Conservation (phyloP, 257 asterid species). For the Solanum lycopersicoides region DNA sequence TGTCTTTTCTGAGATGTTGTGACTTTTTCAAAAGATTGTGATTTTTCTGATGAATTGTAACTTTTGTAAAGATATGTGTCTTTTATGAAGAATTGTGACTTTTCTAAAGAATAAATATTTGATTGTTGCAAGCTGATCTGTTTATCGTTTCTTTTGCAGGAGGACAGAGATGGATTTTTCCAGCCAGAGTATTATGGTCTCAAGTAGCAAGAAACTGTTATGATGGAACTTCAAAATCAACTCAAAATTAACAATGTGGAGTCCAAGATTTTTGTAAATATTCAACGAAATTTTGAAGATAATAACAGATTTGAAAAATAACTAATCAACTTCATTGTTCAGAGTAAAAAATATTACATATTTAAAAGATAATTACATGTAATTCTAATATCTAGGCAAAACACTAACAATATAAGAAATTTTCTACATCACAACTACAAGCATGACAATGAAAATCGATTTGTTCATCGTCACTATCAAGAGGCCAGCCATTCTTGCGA, state of each 20-base stretch:
- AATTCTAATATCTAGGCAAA: not conserved
- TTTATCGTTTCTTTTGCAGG: not conserved
- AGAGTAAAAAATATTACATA: not conserved
- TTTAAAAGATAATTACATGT: not conserved
- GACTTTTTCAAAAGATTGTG: rapidly evolving
- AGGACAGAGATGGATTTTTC: not conserved
- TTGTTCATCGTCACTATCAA: not conserved
- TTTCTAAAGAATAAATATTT: too few species aligned
- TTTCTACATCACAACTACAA: not conserved
- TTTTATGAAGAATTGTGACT: not conserved
- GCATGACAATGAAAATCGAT: not conserved
- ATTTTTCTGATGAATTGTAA: too few species aligned
- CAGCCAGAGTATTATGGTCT: constrained; percentile 60
- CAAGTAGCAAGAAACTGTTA: constrained; percentile 68
- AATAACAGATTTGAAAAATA: not conserved
- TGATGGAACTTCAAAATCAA: constrained; percentile 67
- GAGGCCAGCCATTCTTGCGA: not conserved
- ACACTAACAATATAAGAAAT: not conserved
- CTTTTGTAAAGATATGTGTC: not conserved
- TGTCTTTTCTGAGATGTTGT: not conserved
- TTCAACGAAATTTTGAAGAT: not conserved
- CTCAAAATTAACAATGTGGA: constrained; percentile 52
- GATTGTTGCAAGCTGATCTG: not conserved
- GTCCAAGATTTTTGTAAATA: constrained; percentile 31
- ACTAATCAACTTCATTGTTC: not conserved